Evolutionary conservation across 2,329 filamentous ascomycete species (phyloP), one percentile per base, ranked within the genome.

Genomic region (Fusarium compactum): DNA sequence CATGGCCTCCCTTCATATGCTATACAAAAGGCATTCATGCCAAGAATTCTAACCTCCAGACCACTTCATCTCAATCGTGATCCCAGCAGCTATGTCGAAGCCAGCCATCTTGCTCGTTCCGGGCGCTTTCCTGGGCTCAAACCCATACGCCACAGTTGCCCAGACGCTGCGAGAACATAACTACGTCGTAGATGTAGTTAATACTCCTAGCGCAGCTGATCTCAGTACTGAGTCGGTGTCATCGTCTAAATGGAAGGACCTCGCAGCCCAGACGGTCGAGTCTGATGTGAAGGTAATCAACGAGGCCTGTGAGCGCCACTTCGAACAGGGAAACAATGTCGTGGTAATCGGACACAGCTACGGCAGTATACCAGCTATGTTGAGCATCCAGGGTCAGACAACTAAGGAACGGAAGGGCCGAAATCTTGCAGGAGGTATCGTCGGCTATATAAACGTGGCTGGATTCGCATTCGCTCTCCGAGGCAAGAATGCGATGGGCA

Each of bases 401-500:
- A 3, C 14, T 3, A 18, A 46, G 3, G 41, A 46, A 12, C 41
- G 52, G 6, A 34, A 45, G 4, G 6, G 2, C 1, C 24, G 25
- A 2, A 12, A 2, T 14, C 22, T 46, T 16, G 7, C 32, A 14
- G 41, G 41, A 10, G 53, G 53, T 27, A 9, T 56, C 4, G 41
- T 27, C 5, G 53, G 41, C 8, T 46, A n/a, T 6, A 7, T 56
- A 7, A 56, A 56, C 8, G 8, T 38, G 5, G 41, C 22, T 27
- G 53, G 53, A 25, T 56, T 56, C 15, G 43, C 53, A 4, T 56
- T 56, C 8, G 53, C 11, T 12, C 6, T 22, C 6, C 41, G 53
- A 2, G 41, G 53, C 11, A 56, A 46, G 27, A 56, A 56, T 56
- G 43, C 30, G 18, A 56, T 56, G 53, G 53, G 30, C 2, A 29